These are phyloP conservation scores for Aspergillus asperescens DNA, from an alignment of 495 filamentous ascomycete genomes.

Conservation along the genomic window DNA sequence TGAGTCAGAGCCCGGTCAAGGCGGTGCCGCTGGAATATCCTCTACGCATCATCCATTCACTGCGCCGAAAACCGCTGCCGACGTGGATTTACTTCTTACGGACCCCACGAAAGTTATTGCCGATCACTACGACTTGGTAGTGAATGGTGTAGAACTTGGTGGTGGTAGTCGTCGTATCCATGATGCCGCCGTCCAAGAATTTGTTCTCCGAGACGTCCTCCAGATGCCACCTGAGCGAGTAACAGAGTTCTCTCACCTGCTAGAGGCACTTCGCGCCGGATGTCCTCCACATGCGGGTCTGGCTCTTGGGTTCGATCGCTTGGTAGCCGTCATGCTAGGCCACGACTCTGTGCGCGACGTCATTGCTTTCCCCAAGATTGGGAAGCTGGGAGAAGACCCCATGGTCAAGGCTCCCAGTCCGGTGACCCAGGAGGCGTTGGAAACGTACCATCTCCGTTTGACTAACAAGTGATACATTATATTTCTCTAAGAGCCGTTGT, in stretches of 20 bases:
- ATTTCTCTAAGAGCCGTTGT: not conserved
- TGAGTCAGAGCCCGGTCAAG: conserved; percentile 72
- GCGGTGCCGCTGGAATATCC: conserved; percentile 69
- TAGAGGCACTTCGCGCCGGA: conserved; percentile 74
- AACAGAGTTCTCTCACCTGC: conserved; percentile 73
- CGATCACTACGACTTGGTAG: conserved; percentile 91
- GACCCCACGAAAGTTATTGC: conserved; percentile 66
- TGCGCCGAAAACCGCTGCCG: conserved; percentile 64
- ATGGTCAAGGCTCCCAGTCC: conserved; percentile 68
- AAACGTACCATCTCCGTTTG: conserved; percentile 56
- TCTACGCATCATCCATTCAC: conserved; percentile 97
- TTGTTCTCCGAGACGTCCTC: conserved; percentile 77
- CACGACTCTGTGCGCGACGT: conserved; percentile 79
- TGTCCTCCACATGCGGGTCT: conserved; percentile 98
- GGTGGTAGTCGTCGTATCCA: conserved; percentile 93
- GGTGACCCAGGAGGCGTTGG: conserved; percentile 58
- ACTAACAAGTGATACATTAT: not conserved
- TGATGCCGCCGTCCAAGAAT: conserved; percentile 75
- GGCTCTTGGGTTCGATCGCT: conserved; percentile 84
- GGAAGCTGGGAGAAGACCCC: conserved; percentile 72
- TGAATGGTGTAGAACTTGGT: conserved; percentile 92
- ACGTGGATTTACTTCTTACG: conserved; percentile 68
- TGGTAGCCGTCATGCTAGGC: conserved; percentile 75
- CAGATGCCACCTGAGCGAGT: conserved; percentile 58
- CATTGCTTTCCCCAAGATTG: conserved; percentile 92